These are phyloP conservation scores for Acanthamoeba triangularis DNA, from an alignment of 208 protist species.

Conservation along the genomic window DNA sequence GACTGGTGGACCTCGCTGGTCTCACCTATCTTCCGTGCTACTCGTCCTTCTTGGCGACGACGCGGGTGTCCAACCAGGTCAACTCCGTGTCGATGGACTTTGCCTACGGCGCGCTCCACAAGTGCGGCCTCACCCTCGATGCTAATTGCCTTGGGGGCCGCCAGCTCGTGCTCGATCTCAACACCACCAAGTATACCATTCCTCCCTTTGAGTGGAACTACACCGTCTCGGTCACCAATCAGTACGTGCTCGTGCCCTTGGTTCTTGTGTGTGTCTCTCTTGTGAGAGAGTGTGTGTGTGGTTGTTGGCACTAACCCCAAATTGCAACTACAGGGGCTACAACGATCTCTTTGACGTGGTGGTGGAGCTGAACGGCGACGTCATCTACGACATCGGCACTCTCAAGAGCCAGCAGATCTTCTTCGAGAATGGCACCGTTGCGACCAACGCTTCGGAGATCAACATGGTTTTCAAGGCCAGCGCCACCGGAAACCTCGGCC, in stretches of 20 bases:
- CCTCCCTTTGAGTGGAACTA: slow-evolving; percentile 5
- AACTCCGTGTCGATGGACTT: not conserved
- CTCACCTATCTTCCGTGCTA: not conserved
- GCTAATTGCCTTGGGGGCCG: not conserved
- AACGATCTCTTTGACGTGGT: not conserved
- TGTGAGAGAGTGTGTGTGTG: not conserved
- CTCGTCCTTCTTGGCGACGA: slow-evolving; percentile 4
- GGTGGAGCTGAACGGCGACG: not conserved
- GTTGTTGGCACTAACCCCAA: not conserved
- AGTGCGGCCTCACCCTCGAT: not conserved
- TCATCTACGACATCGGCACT: not conserved
- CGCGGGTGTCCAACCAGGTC: not conserved
- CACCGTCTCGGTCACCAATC: slow-evolving; percentile 2
- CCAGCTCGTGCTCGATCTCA: not conserved
- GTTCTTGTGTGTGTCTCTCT: not conserved
- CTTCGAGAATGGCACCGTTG: not conserved
- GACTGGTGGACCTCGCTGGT: not conserved
- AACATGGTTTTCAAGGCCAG: not conserved
- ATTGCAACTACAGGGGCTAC: not conserved
- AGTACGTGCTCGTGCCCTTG: not conserved
- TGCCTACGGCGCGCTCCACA: not conserved
- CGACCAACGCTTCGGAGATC: not conserved
- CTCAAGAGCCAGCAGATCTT: not conserved
- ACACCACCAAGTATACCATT: not conserved
- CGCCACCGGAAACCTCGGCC: not conserved